Evolutionary conservation across 2,329 filamentous ascomycete genomes (phyloP), one percentile per base, ranked within the genome.

Genomic region (Monosporascus sp.): DNA sequence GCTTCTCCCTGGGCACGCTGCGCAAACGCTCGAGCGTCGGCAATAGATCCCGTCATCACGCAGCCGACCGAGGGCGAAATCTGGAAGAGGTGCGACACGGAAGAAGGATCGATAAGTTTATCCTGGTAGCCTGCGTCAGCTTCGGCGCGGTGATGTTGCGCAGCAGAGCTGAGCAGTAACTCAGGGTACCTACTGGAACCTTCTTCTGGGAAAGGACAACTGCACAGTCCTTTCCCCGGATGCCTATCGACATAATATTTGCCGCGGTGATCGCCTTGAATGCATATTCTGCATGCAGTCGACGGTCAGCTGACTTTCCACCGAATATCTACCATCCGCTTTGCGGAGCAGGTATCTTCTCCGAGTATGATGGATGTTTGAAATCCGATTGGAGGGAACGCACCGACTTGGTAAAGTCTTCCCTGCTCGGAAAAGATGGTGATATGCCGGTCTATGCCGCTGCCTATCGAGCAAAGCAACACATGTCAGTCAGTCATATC

Each of bases 391-490:
- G 57, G 26, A 41, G 40, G 52, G 46, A 55, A 83, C 91, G 69
- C 83, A 97, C 94, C 94, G 74, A 99, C 94, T 97, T 99, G 94
- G 74, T 97, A 99, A 72, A 99, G 81, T 72, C 94, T 87, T 69
- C 94, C 94, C 78, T 97, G 92, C 74, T 99, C 94, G 58, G 94
- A 97, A 80, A 99, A 99, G 81, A 99, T 97, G 72, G 94, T 99
- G 69, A 99, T 99, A 77, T 99, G 94, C 80, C 94, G 86, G 77
- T 99, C 94, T 78, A 95, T 97, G 70, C 91, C 87, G 76, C 85
- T 88, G 74, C 87, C 87, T 91, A 67, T 66, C 65, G 54, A 55
- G 48, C 53, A 55, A 63, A 54, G 7, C 14, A 14, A 17, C 11
- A 45, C 16, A 51, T 17, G 50, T 50, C 20, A 48, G 57, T 71